Conservation (phyloP, 495 filamentous ascomycete genomes). For the Hypoxylon trugodes region DNA sequence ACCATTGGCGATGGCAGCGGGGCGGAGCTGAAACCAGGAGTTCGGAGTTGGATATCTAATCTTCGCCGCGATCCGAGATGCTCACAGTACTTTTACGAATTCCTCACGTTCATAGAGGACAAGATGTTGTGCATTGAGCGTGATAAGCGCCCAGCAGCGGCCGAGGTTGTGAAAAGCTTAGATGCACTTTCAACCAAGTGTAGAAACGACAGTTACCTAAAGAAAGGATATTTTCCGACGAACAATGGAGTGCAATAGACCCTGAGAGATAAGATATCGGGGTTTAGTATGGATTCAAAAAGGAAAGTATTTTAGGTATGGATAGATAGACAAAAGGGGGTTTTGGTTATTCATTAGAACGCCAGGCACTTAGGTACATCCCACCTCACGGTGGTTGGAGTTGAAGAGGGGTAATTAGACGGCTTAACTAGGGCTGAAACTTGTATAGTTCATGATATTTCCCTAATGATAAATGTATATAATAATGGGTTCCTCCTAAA, state of each 20-base stretch:
- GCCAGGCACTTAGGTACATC: no score
- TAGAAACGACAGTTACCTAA: neutral
- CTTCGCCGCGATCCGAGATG: slow-evolving; percentile 8
- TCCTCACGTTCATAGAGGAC: slow-evolving; percentile 8
- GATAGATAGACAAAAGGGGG: no score
- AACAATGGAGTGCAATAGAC: neutral
- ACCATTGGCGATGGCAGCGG: neutral
- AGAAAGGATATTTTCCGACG: no score
- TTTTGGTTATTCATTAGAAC: no score
- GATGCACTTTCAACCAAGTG: neutral
- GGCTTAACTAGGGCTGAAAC: no score
- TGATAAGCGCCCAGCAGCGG: neutral
- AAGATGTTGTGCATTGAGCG: slow-evolving; percentile 9
- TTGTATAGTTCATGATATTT: no score
- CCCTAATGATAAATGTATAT: no score
- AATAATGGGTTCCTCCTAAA: no score
- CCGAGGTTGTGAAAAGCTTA: neutral
- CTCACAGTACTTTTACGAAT: neutral
- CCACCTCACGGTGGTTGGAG: no score
- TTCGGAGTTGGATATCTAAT: neutral
- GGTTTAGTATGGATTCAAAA: no score
- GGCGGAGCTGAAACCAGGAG: slow-evolving; percentile 10
- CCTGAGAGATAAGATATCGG: neutral
- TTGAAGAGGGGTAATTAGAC: no score
- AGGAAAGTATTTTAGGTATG: no score